Evolutionary conservation across 2,329 filamentous ascomycete genomes (phyloP).

Genomic region (Elsinoe arachidis): DNA sequence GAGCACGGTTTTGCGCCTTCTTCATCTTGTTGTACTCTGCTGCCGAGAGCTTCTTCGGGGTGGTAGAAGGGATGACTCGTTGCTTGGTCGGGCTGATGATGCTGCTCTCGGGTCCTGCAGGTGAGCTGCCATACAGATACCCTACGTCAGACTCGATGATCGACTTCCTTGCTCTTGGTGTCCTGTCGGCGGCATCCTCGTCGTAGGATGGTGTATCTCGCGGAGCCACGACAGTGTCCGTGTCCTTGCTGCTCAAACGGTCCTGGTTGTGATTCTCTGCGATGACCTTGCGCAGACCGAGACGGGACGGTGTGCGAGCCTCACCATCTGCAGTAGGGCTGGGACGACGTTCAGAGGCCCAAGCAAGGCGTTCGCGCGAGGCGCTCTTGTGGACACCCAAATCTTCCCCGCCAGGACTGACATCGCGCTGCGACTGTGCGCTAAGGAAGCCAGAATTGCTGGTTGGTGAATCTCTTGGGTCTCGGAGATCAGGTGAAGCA

Average conservation of each 20-base stretch:
- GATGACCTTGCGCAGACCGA: neutral
- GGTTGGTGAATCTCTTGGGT: constrained; percentile 12
- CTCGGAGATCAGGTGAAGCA: constrained; percentile 12
- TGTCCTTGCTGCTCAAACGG: neutral
- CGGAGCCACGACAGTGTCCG: constrained; percentile 7
- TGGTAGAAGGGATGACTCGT: constrained; percentile 7
- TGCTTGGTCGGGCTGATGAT: constrained; percentile 21
- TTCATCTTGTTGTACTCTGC: constrained; percentile 76
- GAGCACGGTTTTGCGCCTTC: constrained; percentile 32
- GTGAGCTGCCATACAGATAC: constrained; percentile 20
- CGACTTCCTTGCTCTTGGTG: constrained; percentile 13
- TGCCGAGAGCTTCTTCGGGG: constrained; percentile 73
- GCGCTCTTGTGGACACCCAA: neutral
- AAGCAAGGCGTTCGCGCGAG: constrained; percentile 9
- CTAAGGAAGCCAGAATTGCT: constrained; percentile 11
- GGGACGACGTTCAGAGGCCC: constrained; percentile 5
- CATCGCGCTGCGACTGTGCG: constrained; percentile 11
- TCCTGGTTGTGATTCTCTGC: constrained; percentile 1
- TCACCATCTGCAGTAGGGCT: neutral
- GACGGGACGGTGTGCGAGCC: neutral
- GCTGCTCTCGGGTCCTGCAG: constrained; percentile 26
- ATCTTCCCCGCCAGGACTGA: constrained; percentile 13
- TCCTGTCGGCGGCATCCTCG: constrained; percentile 7
- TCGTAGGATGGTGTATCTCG: constrained; percentile 1
- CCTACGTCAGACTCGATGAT: constrained; percentile 10